These are phyloP conservation scores for Xanthoceras sorbifolium DNA, from an alignment of 345 rosid genomes.

Conservation along the genomic window DNA sequence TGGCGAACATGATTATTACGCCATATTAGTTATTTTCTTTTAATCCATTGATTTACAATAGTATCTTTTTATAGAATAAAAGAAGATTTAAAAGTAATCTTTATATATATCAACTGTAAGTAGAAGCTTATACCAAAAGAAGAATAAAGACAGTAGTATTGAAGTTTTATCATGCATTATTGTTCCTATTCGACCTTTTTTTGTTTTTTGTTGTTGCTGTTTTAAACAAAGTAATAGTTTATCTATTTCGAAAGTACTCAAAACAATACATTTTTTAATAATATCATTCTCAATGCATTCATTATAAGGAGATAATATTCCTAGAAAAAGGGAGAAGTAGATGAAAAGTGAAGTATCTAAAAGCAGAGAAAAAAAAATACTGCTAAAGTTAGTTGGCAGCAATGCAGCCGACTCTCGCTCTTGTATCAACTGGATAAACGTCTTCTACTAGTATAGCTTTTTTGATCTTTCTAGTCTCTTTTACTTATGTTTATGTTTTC, in stretches of 20 bases:
- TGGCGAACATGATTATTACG: neutral
- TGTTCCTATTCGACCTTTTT: neutral
- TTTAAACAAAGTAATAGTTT: neutral
- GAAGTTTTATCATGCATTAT: neutral
- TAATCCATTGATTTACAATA: too few relatives aligned
- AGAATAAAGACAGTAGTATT: neutral
- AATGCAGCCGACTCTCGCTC: neutral
- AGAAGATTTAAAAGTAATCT: neutral
- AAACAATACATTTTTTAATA: neutral
- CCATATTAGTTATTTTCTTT: neutral
- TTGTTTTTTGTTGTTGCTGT: too few relatives aligned
- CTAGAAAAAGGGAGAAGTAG: neutral
- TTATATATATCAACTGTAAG: neutral
- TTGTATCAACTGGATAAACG: neutral
- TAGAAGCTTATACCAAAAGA: neutral
- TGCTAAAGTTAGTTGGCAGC: neutral
- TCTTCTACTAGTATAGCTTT: conserved; percentile 16
- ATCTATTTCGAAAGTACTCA: neutral
- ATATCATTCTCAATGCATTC: neutral
- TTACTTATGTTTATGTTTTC: neutral
- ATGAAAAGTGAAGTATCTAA: neutral
- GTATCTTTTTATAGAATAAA: neutral
- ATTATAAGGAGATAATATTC: neutral
- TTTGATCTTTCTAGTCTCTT: conserved; percentile 11
- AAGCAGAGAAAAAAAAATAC: neutral